Evolutionary conservation across 768 basidiomycete genomes (phyloP).

Genomic region (Trametes cubensis): DNA sequence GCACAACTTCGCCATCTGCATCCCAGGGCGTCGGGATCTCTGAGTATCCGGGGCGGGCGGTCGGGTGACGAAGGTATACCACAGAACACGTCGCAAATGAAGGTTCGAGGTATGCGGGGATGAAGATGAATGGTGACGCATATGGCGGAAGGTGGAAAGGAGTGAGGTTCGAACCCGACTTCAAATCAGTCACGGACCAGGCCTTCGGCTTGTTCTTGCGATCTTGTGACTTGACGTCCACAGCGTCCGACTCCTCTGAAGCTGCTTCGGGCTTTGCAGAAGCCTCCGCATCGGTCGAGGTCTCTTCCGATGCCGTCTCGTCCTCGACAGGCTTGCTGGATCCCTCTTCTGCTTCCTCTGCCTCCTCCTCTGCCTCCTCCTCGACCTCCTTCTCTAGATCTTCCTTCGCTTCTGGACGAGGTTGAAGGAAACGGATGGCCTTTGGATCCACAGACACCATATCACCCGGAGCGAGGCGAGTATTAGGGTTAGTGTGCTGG

Average conservation of each 20-base stretch:
- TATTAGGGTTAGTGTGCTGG: slow-evolving; percentile 84
- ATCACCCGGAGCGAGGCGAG: slow-evolving; percentile 89
- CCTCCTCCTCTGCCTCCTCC: slow-evolving; percentile 10
- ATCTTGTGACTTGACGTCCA: neutral
- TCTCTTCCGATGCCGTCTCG: slow-evolving; percentile 22
- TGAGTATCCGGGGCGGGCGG: slow-evolving; percentile 92
- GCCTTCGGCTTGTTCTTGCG: slow-evolving; percentile 13
- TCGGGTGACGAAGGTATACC: slow-evolving; percentile 93
- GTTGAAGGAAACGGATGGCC: slow-evolving; percentile 72
- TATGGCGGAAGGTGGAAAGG: slow-evolving; percentile 86
- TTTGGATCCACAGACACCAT: slow-evolving; percentile 87
- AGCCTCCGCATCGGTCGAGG: slow-evolving; percentile 17
- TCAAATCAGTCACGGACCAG: slow-evolving; percentile 7
- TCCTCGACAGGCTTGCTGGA: slow-evolving; percentile 4
- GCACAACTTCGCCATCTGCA: slow-evolving; percentile 90
- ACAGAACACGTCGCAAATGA: slow-evolving; percentile 89
- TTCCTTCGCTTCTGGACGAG: slow-evolving; percentile 33
- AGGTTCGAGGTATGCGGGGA: slow-evolving; percentile 88
- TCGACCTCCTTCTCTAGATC: too few species aligned
- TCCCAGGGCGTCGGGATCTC: slow-evolving; percentile 97
- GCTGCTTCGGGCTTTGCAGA: slow-evolving; percentile 28
- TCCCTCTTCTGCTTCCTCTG: too few species aligned
- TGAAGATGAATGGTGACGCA: slow-evolving; percentile 89
- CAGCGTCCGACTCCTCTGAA: slow-evolving; percentile 4
- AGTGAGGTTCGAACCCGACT: slow-evolving; percentile 43